Base-by-base conservation (phyloP, 768 basidiomycete genomes). In the Phlebiopsis gigantea region DNA sequence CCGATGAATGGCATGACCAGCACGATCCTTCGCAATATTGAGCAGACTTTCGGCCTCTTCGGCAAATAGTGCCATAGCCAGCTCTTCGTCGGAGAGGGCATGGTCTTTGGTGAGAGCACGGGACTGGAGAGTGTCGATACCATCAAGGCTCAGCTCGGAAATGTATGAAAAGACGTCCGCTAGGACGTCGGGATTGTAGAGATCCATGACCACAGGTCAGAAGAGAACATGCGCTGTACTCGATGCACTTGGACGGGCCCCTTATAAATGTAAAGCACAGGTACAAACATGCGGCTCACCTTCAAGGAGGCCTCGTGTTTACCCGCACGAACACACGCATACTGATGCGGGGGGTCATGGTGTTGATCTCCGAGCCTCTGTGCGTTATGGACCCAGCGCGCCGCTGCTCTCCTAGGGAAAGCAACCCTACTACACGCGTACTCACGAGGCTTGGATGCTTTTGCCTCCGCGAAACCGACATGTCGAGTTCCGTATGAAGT, bases 11-110 rank as follows among this genome's bases (percentile, higher is more conserved):
- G 47, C 26, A 19, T 24, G 54, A 42, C 30, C 53, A 24, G 30
- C 31, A 29, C 43, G 55, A 14, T 59, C 63, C 41, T 57, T 60
- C n/a, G 56, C 41, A 22, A 59, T 21, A 41, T 53, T 62, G 0
- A 57, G 50, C 1, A 67, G 55, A 15, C 55, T 46, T 22, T 53
- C 53, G 1, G 66, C 64, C 31, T 67, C 66, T 25, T 67, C 49
- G 4, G 56, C 62, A 39, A 65, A 67, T n/a, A 67, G 41, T 0
- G 42, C 5, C 34, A 61, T 47, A 5, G 66, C 64, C 14, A 67
- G 61, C 52, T 67, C 66, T 25, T 64, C 61, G 39, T 67, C 66
- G 8, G 57, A 54, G 22, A 60, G 43, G 5, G 41, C 47, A 1
- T 28, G 22, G 9, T 28, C 46, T 14, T 51, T 54, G 28, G 22